Evolutionary conservation across 140 eudicot species (phyloP).

Genomic region (Anethum foeniculum): DNA sequence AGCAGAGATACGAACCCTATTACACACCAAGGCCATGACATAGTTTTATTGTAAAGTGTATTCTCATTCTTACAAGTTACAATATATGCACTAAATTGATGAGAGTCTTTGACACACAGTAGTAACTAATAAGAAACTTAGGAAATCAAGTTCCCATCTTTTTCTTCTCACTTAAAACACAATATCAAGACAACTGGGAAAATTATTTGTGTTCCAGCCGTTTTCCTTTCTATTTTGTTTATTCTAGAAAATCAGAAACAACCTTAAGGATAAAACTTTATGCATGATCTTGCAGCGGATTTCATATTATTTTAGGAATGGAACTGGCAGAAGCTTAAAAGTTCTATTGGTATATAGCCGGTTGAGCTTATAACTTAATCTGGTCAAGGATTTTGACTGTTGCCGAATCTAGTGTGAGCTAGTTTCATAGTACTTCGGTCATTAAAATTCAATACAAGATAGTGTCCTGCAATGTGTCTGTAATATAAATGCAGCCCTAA

Average conservation of each 20-base stretch:
- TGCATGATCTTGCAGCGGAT: background rate
- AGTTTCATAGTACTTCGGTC: background rate
- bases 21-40: background rate
- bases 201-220: background rate
- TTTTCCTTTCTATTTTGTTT: background rate
- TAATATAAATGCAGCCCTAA: background rate
- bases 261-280: background rate
- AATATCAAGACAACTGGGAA: background rate
- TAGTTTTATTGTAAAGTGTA: background rate
- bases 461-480: background rate
- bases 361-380: background rate
- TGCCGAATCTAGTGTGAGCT: background rate
- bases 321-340: background rate
- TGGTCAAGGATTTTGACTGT: background rate
- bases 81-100: background rate
- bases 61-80: background rate
- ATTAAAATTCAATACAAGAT: background rate
- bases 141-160: background rate
- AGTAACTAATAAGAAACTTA: background rate
- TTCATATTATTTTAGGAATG: background rate
- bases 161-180: background rate
- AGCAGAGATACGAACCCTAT: background rate
- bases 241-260: background rate
- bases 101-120: background rate
- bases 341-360: background rate